Evolutionary conservation across 2,329 filamentous ascomycete genomes (phyloP).

Genomic region (Grosmannia huntii): DNA sequence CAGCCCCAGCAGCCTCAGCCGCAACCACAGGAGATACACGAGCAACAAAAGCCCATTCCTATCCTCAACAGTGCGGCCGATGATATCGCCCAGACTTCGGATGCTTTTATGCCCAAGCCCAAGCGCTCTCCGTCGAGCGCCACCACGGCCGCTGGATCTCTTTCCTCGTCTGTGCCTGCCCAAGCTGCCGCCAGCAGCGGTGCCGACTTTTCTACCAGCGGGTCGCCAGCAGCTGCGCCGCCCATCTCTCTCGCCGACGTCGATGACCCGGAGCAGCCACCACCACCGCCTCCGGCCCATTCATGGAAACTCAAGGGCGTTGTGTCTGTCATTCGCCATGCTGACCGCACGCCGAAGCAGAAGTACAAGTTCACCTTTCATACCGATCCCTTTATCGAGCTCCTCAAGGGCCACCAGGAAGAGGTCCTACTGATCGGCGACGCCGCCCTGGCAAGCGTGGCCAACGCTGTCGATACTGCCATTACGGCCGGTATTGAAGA

Average conservation of each 20-base stretch:
- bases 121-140: neutral
- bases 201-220: neutral
- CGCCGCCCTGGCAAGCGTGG: conserved; percentile 75
- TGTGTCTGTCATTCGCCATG: conserved; percentile 90
- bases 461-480: conserved; percentile 74
- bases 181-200: neutral
- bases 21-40: neutral
- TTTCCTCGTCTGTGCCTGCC: neutral
- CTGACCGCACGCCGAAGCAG: conserved; percentile 94
- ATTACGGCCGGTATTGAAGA: conserved; percentile 74
- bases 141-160: neutral
- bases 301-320: conserved; percentile 98
- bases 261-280: conserved; percentile 33
- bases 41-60: neutral
- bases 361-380: conserved; percentile 99
- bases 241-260: neutral
- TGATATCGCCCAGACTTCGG: neutral
- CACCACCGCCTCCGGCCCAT: conserved; percentile 67
- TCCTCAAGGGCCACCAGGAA: conserved; percentile 90
- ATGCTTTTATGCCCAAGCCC: neutral
- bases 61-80: neutral
- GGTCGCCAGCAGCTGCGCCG: neutral
- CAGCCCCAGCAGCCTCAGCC: neutral
- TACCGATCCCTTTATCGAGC: conserved; percentile 85
- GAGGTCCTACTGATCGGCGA: conserved; percentile 91